phyloP scores from a whole-genome alignment of 495 filamentous ascomycete species.

The Aspergillus cristatus region DNA sequence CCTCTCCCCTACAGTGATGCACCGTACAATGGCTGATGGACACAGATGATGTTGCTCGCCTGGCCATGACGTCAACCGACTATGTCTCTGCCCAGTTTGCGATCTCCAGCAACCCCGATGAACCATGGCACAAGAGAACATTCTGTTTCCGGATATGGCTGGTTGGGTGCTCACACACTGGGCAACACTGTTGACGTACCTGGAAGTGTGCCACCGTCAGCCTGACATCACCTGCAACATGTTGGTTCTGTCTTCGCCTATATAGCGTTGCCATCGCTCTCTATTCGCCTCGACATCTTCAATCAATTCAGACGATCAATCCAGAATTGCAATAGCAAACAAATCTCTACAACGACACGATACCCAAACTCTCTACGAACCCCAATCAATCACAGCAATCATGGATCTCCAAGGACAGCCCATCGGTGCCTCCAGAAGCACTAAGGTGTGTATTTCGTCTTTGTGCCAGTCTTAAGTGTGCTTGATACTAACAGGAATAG shows the following conservation, averaged over 20 bases:
- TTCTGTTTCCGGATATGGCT: too few relatives aligned
- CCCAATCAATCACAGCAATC: slow-evolving; percentile 19
- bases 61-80: slow-evolving; percentile 4
- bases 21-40: slow-evolving; percentile 11
- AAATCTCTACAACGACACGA: too few relatives aligned
- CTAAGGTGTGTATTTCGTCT: slow-evolving; percentile 24
- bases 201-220: slow-evolving; percentile 20
- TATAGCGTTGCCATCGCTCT: slow-evolving; percentile 13
- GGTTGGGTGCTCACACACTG: too few relatives aligned
- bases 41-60: slow-evolving; percentile 5
- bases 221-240: slow-evolving; percentile 25
- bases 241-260: slow-evolving; percentile 6
- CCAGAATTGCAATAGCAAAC: too few relatives aligned
- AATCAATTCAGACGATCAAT: too few relatives aligned
- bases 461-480: neutral
- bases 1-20: slow-evolving; percentile 1
- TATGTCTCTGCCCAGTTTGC: too few relatives aligned
- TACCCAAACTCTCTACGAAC: too few relatives aligned
- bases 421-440: slow-evolving; percentile 28
- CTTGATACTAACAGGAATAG: slow-evolving; percentile 9
- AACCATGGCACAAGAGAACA: too few relatives aligned
- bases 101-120: neutral
- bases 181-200: slow-evolving; percentile 27
- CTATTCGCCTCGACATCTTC: neutral
- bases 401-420: slow-evolving; percentile 45